phyloP scores from a whole-genome alignment of 1,139 yeast genomes.

The Pichia sp. region DNA sequence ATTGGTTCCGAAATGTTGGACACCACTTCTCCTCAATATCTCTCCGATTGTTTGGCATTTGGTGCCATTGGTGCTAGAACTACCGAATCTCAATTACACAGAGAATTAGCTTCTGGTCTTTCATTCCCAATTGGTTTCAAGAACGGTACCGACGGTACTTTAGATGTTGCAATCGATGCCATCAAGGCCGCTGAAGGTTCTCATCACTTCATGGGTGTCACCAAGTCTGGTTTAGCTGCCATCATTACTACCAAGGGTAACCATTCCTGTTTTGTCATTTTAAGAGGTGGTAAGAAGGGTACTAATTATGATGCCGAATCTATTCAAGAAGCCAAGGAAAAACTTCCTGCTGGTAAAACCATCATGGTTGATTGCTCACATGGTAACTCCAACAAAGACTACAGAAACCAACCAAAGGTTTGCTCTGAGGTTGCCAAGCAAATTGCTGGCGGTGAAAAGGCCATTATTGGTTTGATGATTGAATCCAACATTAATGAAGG shows the following conservation, averaged over 20 bases:
- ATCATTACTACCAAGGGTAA: conserved; percentile 94
- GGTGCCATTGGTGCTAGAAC: conserved; percentile 99
- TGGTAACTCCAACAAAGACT: conserved; percentile 92
- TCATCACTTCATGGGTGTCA: conserved; percentile 95
- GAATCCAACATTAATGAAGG: conserved; percentile 93
- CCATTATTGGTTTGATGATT: conserved; percentile 89
- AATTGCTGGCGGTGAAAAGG: conserved; percentile 68
- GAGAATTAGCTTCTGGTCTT: conserved; percentile 93
- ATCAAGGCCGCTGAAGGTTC: conserved; percentile 85
- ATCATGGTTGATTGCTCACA: conserved; percentile 97
- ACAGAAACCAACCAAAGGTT: conserved; percentile 89
- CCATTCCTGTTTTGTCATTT: conserved; percentile 77
- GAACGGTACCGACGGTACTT: conserved; percentile 95
- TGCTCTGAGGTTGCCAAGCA: conserved; percentile 74
- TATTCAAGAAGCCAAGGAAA: conserved; percentile 66
- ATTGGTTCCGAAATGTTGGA: conserved; percentile 98
- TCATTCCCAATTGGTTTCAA: conserved; percentile 98
- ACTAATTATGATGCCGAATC: conserved; percentile 84
- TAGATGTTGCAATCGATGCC: conserved; percentile 92
- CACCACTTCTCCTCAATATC: conserved; percentile 95
- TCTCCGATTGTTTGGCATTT: conserved; percentile 82
- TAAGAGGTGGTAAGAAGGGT: conserved; percentile 93
- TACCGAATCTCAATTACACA: conserved; percentile 94
- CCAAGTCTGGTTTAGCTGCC: conserved; percentile 94
- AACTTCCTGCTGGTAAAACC: conserved; percentile 40